Conservation (phyloP, 768 basidiomycete species). For the Lentinula sp. region DNA sequence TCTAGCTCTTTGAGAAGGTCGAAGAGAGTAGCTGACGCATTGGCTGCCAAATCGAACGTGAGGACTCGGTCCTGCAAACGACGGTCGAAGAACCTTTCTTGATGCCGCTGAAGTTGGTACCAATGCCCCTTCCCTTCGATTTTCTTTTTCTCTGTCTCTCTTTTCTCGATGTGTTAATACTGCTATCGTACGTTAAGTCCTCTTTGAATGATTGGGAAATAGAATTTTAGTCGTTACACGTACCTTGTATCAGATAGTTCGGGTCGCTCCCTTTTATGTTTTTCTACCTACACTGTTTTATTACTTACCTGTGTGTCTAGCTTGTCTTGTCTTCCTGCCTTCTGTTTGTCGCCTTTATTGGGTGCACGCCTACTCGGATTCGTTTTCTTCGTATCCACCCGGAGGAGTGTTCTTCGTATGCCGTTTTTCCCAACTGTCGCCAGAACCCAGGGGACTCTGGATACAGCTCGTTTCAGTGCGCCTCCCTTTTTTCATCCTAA, state of each 20-base stretch:
- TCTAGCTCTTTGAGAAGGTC: conserved; percentile 49
- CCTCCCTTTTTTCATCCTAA: not conserved
- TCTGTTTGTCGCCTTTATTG: not conserved
- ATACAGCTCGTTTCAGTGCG: not conserved
- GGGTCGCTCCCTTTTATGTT: not conserved
- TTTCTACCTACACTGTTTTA: conserved; percentile 9
- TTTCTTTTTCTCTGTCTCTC: not conserved
- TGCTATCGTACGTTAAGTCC: not conserved
- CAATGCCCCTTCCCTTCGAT: not conserved
- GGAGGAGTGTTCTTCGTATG: not conserved
- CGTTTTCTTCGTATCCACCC: not conserved
- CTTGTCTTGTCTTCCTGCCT: too few species aligned
- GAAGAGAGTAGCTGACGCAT: conserved; percentile 60
- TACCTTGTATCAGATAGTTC: conserved; percentile 26
- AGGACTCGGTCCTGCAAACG: conserved; percentile 1
- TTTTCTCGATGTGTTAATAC: not conserved
- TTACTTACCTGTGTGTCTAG: not conserved
- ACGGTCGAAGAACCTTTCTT: not conserved
- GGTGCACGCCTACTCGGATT: not conserved
- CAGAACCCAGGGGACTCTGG: not conserved
- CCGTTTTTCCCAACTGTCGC: not conserved
- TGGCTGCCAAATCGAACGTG: conserved; percentile 35
- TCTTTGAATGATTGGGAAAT: not conserved
- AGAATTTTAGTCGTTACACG: not conserved
- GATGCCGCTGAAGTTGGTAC: conserved; percentile 1